Base-by-base conservation (phyloP, 495 filamentous ascomycete species). In the Tuber melanosporum region DNA sequence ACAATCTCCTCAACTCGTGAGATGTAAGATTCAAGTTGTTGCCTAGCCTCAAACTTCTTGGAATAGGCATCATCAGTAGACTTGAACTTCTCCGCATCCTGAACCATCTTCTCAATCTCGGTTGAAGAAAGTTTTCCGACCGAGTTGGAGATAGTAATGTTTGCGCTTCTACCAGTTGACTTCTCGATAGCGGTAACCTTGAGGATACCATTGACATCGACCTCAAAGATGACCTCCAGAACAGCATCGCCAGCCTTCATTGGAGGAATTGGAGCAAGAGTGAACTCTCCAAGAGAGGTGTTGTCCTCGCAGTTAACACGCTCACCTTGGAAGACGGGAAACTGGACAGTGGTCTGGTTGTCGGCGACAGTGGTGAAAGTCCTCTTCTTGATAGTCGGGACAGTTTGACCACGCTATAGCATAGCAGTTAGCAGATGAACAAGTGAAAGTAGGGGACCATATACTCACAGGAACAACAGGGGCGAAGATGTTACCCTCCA, bases 151-250 rank as follows among this genome's bases (percentile, higher is more conserved):
- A 99, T 99, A 84, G 96, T 98, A 86, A 99, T 99, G 90, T 99
- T 99, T 85, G 95, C 95, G 83, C 89, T 94, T 83, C 96, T 93
- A 81, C 95, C 95, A 70, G 96, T 98, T 80, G 94, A 94, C 92
- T 99, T 99, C 89, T 99, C 95, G 57, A 94, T 97, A 79, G 95
- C 95, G 80, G 96, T 99, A 82, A 99, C 95, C 91, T 99, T 99
- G 83, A 99, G 91, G 86, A 99, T 98, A 91, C 95, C 95, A 88
- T 99, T 99, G 89, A 98, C 95, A 81, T 99, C 95, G 84, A 99
- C 95, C 88, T 99, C 95, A 86, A 99, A 98, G 84, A 98, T 94
- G 82, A 95, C 93, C 86, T 99, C 95, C 42, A 99, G 91, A 81
- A 97, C 95, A 80, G 95, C 93, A 85, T 99, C 96, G 83, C 95